A percentile compares a stretch with the other conserved stretches of the same genome.
phyloP scores from a whole-genome alignment of 169 alveolate species.

The Plasmodium cynomolgi region DNA sequence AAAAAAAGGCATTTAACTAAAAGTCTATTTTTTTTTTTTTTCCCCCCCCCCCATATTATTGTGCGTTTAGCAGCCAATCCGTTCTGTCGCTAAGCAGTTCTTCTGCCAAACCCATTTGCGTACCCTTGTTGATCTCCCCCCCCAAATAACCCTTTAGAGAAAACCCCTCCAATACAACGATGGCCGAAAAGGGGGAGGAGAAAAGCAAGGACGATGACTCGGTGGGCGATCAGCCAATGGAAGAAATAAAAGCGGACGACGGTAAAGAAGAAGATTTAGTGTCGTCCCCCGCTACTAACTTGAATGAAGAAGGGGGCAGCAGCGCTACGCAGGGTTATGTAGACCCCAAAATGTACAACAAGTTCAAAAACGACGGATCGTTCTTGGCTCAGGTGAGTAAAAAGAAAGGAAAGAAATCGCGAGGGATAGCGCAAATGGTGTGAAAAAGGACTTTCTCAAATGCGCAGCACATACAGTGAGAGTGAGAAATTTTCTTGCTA shows the following conservation, averaged over 20 bases:
- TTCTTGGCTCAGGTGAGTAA: slow-evolving; percentile 51
- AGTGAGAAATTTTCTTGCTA: not conserved
- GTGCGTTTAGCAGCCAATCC: not conserved
- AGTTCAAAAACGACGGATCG: slow-evolving; percentile 61
- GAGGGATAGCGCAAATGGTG: not conserved
- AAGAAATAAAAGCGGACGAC: not conserved
- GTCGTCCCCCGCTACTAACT: not conserved
- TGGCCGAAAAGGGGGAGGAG: not conserved
- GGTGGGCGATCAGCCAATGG: not conserved
- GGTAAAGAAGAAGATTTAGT: not conserved
- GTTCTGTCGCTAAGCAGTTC: not conserved
- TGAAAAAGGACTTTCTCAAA: not conserved
- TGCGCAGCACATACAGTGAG: not conserved
- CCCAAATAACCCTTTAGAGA: no score
- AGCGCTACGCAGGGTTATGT: not conserved
- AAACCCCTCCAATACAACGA: not conserved
- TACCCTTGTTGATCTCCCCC: not conserved
- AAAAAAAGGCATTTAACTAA: not conserved
- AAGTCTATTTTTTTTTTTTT: not conserved
- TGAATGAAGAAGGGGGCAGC: not conserved
- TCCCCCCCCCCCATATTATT: not conserved
- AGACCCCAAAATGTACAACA: slow-evolving; percentile 67
- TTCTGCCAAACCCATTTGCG: not conserved
- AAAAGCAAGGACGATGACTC: not conserved
- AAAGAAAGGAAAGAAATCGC: no score